phyloP scores from a whole-genome alignment of 208 protist genomes.

The Trypanosoma cruzi region DNA sequence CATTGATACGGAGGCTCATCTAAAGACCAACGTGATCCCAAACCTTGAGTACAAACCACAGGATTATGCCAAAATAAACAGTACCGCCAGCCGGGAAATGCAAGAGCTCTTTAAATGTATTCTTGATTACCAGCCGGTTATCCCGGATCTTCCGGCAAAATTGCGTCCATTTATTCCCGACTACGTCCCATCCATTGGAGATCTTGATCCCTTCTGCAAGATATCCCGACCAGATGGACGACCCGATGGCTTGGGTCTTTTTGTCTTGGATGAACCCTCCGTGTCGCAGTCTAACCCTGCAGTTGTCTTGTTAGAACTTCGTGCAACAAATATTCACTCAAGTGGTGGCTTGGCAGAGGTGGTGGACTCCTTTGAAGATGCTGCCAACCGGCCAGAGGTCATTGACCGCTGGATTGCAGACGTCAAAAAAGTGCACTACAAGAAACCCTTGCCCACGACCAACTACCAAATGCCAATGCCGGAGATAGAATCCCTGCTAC shows the following conservation, averaged over 20 bases:
- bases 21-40: conserved; percentile 27
- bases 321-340: conserved; percentile 79
- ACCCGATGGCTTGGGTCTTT: conserved; percentile 91
- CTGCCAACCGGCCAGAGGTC: conserved; percentile 94
- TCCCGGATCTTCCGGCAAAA: conserved; percentile 94
- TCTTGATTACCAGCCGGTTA: conserved; percentile 92
- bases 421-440: conserved; percentile 96
- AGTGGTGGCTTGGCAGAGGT: conserved; percentile 53
- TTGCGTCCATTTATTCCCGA: conserved; percentile 98
- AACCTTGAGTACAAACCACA: conserved; percentile 86
- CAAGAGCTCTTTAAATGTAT: conserved; percentile 98
- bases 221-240: conserved; percentile 93
- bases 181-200: conserved; percentile 97
- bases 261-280: conserved; percentile 96
- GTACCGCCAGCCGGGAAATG: conserved; percentile 90
- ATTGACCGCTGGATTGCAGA: conserved; percentile 96
- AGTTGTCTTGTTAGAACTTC: conserved; percentile 90
- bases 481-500: conserved; percentile 95
- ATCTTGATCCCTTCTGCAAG: conserved; percentile 98
- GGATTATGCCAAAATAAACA: conserved; percentile 85
- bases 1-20: conserved; percentile 37
- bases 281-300: conserved; percentile 96
- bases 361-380: conserved; percentile 95
- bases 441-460: conserved; percentile 95
- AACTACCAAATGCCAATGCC: conserved; percentile 97